Evolutionary conservation across 495 filamentous ascomycete genomes (phyloP).

Genomic region (Podospora tetraspora): DNA sequence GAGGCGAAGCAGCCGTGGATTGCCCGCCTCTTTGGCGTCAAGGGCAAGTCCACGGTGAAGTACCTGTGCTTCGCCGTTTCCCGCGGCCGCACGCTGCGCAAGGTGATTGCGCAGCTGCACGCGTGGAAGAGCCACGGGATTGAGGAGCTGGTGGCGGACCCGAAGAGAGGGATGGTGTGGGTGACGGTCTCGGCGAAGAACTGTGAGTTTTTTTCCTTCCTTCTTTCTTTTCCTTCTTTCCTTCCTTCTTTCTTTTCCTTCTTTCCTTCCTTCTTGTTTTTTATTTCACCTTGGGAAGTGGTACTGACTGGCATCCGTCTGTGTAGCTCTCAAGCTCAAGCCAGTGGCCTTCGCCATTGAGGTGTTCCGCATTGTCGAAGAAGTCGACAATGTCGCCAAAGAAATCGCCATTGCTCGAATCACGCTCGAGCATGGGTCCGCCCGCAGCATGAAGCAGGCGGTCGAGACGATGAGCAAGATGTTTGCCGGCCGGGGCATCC

Average conservation of each 20-base stretch:
- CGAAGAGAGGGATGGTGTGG: constrained; percentile 64
- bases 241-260: too few relatives aligned
- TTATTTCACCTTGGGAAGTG: neutral
- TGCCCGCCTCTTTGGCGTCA: constrained; percentile 76
- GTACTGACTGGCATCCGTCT: neutral
- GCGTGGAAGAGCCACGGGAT: constrained; percentile 80
- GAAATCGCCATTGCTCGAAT: constrained; percentile 69
- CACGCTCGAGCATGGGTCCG: constrained; percentile 82
- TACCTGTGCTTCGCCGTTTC: constrained; percentile 68
- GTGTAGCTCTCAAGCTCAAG: constrained; percentile 56
- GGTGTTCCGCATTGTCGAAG: constrained; percentile 78
- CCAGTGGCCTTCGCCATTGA: constrained; percentile 76
- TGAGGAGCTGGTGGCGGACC: constrained; percentile 67
- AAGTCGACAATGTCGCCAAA: constrained; percentile 49
- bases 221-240: too few relatives aligned
- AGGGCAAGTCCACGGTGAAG: constrained; percentile 64
- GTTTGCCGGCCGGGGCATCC: constrained; percentile 52
- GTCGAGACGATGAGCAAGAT: constrained; percentile 65
- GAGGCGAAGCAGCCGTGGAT: constrained; percentile 75
- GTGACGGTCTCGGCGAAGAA: constrained; percentile 70
- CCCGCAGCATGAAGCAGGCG: constrained; percentile 75
- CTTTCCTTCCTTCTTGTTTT: too few relatives aligned
- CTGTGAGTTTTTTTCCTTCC: constrained; percentile 49
- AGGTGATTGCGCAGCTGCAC: constrained; percentile 64
- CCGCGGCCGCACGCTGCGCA: constrained; percentile 63